Evolutionary conservation across 2,329 filamentous ascomycete species (phyloP), one percentile per base, ranked within the genome.

Genomic region (Cladophialophora bantiana): DNA sequence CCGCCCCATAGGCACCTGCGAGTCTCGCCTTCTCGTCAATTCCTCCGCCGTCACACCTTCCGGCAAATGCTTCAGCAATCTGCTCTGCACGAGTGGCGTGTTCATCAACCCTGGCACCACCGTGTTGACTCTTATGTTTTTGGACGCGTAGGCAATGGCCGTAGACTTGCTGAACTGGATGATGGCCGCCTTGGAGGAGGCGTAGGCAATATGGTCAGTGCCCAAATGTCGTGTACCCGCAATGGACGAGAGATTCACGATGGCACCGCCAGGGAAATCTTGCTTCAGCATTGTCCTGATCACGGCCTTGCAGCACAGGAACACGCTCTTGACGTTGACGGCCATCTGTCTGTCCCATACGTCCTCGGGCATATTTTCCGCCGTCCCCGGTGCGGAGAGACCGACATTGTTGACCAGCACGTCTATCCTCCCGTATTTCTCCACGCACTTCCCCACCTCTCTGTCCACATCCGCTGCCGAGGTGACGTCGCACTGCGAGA

Each of bases 361-460:
- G 0, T 78, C 77, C 59, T 85, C 83, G 0, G 65, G 59, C 75
- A 86, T 80, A 0, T 69, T 75, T 0, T 79, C 83, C 3, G 84
- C 80, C 26, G 78, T 77, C 0, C 84, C 84, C 0, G 79, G 79
- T 62, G 86, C 83, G 0, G 80, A 83, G 62, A 81, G 81, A 2
- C 85, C 86, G 1, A 87, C 85, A 58, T 87, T 87, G 67, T 86
- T 86, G 12, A 88, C 74, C 0, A 88, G 76, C 15, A 88, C 83
- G 66, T 88, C 85, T 60, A 87, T 82, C 7, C 83, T 78, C 10
- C 85, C 83, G 65, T 85, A 82, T 56, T 82, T 83, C 0, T 77
- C 71, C n/a, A 85, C 71, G 40, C 83, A 85, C 0, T 81, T 80
- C 26, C 83, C 79, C 10, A 88, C 80, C 0, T 86, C 80, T 0